Percentiles rank a stretch among this genome's conserved stretches.
These are phyloP conservation scores for Rutstroemia sp. DNA, from an alignment of 2,329 filamentous ascomycete species.

Conservation along the genomic window DNA sequence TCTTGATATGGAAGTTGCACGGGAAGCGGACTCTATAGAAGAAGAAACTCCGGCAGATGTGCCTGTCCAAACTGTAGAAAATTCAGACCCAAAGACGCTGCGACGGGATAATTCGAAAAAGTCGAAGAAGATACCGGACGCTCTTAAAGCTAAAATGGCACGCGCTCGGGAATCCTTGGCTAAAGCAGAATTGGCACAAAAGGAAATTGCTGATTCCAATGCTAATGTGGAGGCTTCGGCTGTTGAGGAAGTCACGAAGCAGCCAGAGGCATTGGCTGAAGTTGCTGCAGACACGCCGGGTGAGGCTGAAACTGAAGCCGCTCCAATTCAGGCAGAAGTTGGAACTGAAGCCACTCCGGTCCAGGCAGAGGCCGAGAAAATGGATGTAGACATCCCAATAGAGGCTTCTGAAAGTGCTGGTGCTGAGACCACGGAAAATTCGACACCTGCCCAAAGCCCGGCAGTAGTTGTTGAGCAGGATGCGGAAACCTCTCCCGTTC, in stretches of 20 bases:
- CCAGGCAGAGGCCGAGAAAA: neutral
- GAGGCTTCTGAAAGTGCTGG: neutral
- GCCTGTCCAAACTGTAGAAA: too few species aligned
- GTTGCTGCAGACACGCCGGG: too few species aligned
- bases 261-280: too few species aligned
- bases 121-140: too few species aligned
- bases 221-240: neutral
- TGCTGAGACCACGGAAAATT: neutral
- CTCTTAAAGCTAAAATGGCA: neutral
- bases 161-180: neutral
- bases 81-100: too few species aligned
- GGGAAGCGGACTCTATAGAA: too few species aligned
- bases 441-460: neutral
- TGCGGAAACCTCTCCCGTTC: constrained; percentile 4
- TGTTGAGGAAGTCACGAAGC: neutral
- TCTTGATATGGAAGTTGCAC: too few species aligned
- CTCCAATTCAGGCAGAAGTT: neutral
- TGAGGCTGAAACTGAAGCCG: too few species aligned
- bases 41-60: too few species aligned
- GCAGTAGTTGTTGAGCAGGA: neutral
- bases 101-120: too few species aligned
- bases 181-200: neutral
- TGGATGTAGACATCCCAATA: neutral
- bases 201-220: neutral
- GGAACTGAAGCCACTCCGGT: neutral